A percentile compares a stretch with the other conserved stretches of the same genome.
Evolutionary conservation across 768 basidiomycete species (phyloP).

Genomic region (Hygrophoropsis aurantiaca): DNA sequence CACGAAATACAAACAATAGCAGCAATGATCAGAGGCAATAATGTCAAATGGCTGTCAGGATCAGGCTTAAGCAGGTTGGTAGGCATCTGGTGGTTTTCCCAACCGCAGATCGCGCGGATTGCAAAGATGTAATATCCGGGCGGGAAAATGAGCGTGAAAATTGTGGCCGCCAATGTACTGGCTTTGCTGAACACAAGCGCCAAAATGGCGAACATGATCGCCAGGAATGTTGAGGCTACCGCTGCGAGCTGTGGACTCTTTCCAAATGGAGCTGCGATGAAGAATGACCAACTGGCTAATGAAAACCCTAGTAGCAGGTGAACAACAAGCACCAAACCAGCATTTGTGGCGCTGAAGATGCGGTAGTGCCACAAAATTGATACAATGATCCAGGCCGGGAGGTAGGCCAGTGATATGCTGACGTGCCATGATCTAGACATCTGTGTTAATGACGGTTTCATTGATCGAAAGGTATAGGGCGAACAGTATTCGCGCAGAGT

Average conservation of each 20-base stretch:
- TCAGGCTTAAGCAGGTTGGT: slow-evolving; percentile 58
- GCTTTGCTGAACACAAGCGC: slow-evolving; percentile 52
- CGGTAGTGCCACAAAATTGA: slow-evolving; percentile 62
- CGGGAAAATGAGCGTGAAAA: slow-evolving; percentile 73
- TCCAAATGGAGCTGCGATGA: slow-evolving; percentile 67
- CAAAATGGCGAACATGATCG: slow-evolving; percentile 65
- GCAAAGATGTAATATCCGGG: slow-evolving; percentile 77
- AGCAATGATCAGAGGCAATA: slow-evolving; percentile 62
- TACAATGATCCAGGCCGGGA: slow-evolving; percentile 76
- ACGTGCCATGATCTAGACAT: slow-evolving; percentile 57
- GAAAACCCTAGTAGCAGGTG: slow-evolving; percentile 69
- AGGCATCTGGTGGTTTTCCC: slow-evolving; percentile 55
- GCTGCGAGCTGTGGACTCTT: slow-evolving; percentile 75
- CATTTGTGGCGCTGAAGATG: slow-evolving; percentile 63
- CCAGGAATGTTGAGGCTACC: slow-evolving; percentile 61
- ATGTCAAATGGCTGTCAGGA: slow-evolving; percentile 53
- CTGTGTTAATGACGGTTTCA: slow-evolving; percentile 5
- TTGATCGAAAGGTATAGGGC: slow-evolving; percentile 13
- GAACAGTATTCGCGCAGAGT: slow-evolving; percentile 64
- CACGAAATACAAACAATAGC: slow-evolving; percentile 50
- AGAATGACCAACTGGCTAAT: slow-evolving; percentile 71
- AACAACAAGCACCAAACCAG: slow-evolving; percentile 57
- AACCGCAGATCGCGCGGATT: slow-evolving; percentile 65
- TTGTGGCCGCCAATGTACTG: slow-evolving; percentile 46
- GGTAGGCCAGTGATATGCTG: slow-evolving; percentile 63